These are phyloP conservation scores for Ophiostoma australiae DNA, from an alignment of 2,329 filamentous ascomycete species.

Conservation along the genomic window DNA sequence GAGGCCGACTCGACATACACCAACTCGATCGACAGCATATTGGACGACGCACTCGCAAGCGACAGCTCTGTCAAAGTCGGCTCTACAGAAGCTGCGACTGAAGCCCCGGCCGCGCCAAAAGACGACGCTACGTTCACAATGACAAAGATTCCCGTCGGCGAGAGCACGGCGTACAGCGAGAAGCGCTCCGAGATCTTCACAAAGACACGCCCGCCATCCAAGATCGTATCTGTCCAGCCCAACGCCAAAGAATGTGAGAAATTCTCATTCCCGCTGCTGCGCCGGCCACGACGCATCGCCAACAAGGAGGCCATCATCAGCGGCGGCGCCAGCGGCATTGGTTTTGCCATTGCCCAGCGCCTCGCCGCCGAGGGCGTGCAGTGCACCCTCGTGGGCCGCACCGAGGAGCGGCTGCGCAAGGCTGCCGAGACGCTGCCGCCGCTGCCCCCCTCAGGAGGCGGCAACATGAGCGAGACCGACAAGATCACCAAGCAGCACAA, in stretches of 20 bases:
- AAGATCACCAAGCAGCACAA: background rate
- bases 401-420: constrained; percentile 40
- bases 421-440: constrained; percentile 35
- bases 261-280: constrained; percentile 33
- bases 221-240: background rate
- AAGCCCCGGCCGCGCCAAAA: background rate
- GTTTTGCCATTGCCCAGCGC: constrained; percentile 59
- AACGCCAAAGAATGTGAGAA: background rate
- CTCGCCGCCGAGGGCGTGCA: constrained; percentile 59
- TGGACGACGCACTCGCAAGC: background rate
- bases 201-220: background rate
- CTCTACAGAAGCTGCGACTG: background rate
- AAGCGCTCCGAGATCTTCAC: background rate
- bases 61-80: background rate
- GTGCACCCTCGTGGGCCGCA: constrained; percentile 58
- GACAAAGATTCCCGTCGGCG: background rate
- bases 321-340: constrained; percentile 67
- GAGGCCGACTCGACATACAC: constrained; percentile 5
- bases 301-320: constrained; percentile 55
- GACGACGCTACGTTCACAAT: background rate
- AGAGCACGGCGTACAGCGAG: background rate
- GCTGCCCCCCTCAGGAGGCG: constrained; percentile 27
- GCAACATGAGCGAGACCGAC: background rate
- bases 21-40: background rate
- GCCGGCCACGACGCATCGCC: constrained; percentile 31